Percentiles rank a stretch among this genome's conserved stretches.
Conservation (phyloP, 768 basidiomycete species). For the Nidularia pulvinata region DNA sequence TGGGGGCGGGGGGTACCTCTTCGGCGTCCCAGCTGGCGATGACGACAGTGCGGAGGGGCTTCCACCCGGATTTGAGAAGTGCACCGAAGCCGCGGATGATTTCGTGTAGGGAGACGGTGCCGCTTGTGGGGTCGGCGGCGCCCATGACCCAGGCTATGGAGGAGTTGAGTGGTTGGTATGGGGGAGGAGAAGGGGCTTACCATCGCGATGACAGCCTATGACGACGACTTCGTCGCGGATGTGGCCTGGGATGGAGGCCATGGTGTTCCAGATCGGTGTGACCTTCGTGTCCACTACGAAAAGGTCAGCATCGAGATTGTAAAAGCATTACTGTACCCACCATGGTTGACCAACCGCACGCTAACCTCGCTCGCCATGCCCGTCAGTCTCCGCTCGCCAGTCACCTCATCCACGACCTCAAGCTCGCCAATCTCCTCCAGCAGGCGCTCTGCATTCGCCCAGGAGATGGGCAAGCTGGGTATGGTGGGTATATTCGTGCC, state of each 20-base stretch:
- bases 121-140: constrained; percentile 77
- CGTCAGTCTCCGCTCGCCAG: constrained; percentile 34
- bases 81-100: constrained; percentile 73
- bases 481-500: constrained; percentile 68
- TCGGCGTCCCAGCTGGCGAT: constrained; percentile 80
- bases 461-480: constrained; percentile 90
- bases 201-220: constrained; percentile 89
- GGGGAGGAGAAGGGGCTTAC: constrained; percentile 30
- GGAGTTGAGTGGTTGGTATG: neutral
- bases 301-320: neutral
- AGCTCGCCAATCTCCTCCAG: constrained; percentile 53
- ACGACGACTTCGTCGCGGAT: constrained; percentile 85
- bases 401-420: constrained; percentile 15
- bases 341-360: constrained; percentile 55
- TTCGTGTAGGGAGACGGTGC: constrained; percentile 79
- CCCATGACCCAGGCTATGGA: constrained; percentile 75
- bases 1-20: constrained; percentile 41
- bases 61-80: constrained; percentile 76
- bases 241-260: constrained; percentile 81
- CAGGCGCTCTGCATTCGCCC: constrained; percentile 76
- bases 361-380: constrained; percentile 47
- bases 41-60: constrained; percentile 75
- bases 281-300: constrained; percentile 69
- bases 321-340: constrained; percentile 20
- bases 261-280: constrained; percentile 90